Evolutionary conservation across 2,329 filamentous ascomycete species (phyloP).

Genomic region (Mycosphaerella arachidis): DNA sequence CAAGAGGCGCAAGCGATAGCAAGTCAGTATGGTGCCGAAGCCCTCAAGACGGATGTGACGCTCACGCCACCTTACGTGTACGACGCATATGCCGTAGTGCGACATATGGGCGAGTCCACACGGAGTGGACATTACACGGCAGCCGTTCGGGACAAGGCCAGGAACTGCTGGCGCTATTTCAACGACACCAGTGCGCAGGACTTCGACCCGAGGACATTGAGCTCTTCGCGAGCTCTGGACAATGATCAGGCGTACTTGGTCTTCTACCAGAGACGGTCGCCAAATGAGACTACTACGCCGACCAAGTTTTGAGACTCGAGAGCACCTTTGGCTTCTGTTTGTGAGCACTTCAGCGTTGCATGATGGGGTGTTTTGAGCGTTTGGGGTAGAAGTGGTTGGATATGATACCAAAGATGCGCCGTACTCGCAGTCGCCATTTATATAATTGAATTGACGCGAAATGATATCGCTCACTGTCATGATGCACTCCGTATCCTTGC

Average conservation of each 20-base stretch:
- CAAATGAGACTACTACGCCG: neutral
- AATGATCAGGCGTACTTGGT: slow-evolving; percentile 63
- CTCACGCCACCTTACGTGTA: slow-evolving; percentile 64
- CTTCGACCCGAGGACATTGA: slow-evolving; percentile 52
- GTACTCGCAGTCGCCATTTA: neutral
- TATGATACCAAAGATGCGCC: neutral
- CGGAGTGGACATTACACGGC: slow-evolving; percentile 76
- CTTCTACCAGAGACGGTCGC: slow-evolving; percentile 46
- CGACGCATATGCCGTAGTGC: slow-evolving; percentile 79
- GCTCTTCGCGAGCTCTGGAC: slow-evolving; percentile 41
- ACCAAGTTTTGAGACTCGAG: slow-evolving; percentile 1
- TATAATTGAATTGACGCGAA: neutral
- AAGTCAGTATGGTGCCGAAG: slow-evolving; percentile 31
- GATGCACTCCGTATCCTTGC: neutral
- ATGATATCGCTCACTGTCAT: neutral
- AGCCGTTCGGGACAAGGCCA: slow-evolving; percentile 48
- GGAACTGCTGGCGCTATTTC: slow-evolving; percentile 57
- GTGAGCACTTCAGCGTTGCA: slow-evolving; percentile 2
- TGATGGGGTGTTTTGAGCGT: neutral
- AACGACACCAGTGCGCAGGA: slow-evolving; percentile 55
- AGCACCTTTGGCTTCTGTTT: neutral
- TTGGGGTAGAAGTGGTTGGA: neutral
- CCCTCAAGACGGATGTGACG: slow-evolving; percentile 30
- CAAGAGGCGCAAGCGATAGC: slow-evolving; percentile 30
- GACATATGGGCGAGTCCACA: slow-evolving; percentile 65